These are phyloP conservation scores for Clonostachys sp. DNA, from an alignment of 2,329 filamentous ascomycete species.

Conservation along the genomic window DNA sequence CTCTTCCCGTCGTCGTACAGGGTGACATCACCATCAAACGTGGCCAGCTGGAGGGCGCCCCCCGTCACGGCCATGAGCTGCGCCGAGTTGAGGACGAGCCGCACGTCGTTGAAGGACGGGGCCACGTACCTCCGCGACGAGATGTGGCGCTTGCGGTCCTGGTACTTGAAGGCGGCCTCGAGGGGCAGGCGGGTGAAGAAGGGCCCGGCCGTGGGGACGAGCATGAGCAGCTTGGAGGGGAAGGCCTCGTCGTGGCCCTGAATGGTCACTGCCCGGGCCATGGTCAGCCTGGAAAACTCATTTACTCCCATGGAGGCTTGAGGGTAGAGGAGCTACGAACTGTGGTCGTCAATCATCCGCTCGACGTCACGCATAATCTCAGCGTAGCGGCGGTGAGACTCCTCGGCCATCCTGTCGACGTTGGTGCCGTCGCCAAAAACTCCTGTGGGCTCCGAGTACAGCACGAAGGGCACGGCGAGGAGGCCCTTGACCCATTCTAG, in stretches of 20 bases:
- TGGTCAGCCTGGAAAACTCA: not conserved
- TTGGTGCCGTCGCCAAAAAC: slow-evolving; percentile 68
- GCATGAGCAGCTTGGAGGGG: slow-evolving; percentile 85
- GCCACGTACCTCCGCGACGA: slow-evolving; percentile 89
- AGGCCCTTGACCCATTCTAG: slow-evolving; percentile 95
- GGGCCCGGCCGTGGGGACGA: slow-evolving; percentile 85
- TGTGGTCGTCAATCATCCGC: slow-evolving; percentile 86
- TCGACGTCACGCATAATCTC: slow-evolving; percentile 96
- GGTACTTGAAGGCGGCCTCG: slow-evolving; percentile 86
- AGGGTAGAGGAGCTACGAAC: slow-evolving; percentile 34
- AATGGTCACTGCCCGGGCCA: slow-evolving; percentile 53
- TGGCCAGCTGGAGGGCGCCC: slow-evolving; percentile 76
- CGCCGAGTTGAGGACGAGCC: slow-evolving; percentile 88
- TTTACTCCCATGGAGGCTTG: not conserved
- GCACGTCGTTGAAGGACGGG: slow-evolving; percentile 94
- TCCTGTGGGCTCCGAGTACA: slow-evolving; percentile 91
- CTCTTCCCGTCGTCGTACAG: slow-evolving; percentile 87
- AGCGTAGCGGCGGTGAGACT: slow-evolving; percentile 82
- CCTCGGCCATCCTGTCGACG: slow-evolving; percentile 68
- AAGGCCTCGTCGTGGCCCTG: slow-evolving; percentile 60
- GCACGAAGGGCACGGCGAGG: slow-evolving; percentile 90
- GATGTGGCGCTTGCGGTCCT: slow-evolving; percentile 82
- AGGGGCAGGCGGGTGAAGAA: slow-evolving; percentile 90
- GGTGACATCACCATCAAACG: slow-evolving; percentile 97
- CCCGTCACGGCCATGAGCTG: slow-evolving; percentile 88